Evolutionary conservation across 2,329 filamentous ascomycete species (phyloP), one percentile per base, ranked within the genome.

Genomic region (Colletotrichum endophyticum): DNA sequence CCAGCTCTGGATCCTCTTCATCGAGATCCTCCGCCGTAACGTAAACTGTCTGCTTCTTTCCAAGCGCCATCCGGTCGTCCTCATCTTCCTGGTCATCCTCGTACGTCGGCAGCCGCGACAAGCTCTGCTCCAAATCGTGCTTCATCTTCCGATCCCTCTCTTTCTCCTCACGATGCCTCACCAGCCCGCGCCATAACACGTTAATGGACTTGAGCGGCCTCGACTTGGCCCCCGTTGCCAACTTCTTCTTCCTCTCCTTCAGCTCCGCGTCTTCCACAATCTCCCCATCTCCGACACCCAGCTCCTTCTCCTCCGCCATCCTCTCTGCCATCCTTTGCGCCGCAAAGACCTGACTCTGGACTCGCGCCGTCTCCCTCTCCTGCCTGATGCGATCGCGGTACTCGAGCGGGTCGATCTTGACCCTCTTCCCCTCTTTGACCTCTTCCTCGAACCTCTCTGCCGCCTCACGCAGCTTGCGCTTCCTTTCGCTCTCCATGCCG

Each of bases 261-360:
- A 79, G 71, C 11, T 71, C 72, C 9, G 63, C 67, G 6, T 15
- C 56, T 36, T 39, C 39, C 57, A 11, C 30, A n/a, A 34, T 8
- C 25, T 64, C 36, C 56, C 22, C 66, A 25, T 63, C 22, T 57
- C 67, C 22, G 63, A 39, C 49, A 9, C 57, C 70, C 73, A 15
- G 59, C 81, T 81, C 70, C 63, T 84, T 83, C 79, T 93, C 92
- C 8, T 90, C 90, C 76, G 94, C 93, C 85, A 99, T 90, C 69
- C 92, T 87, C 87, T 98, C 95, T 4, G 95, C 93, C 12, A 97
- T 92, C 80, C 94, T 94, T 89, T 98, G 96, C 27, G 95, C 96
- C 2, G 92, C 95, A 78, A 90, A 90, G 27, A 96, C 88, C 83
- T 94, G 91, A 30, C 90, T 91, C 84, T 98, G 95, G 5, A 90